Conservation (phyloP, 306 rosid genomes). For the Dryas octopetala region DNA sequence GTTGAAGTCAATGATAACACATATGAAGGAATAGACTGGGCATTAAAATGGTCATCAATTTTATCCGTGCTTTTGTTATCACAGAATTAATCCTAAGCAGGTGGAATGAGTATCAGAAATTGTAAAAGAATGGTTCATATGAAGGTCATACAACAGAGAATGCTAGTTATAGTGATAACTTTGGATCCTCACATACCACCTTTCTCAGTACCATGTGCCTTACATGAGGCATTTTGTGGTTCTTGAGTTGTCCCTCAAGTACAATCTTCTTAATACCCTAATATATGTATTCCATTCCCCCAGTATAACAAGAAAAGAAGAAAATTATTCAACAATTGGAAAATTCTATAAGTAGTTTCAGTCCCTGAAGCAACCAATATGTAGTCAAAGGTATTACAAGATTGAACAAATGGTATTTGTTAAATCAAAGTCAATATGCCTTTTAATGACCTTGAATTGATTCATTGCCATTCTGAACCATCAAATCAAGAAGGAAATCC, state of each 20-base stretch:
- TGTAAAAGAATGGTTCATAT: background rate
- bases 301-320: conserved; percentile 4
- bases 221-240: no score
- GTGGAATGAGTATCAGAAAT: conserved; percentile 10
- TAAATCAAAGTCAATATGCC: conserved; percentile 3
- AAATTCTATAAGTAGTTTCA: conserved; percentile 1
- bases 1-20: conserved; percentile 1
- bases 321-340: background rate
- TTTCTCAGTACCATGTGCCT: no score
- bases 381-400: conserved; percentile 7
- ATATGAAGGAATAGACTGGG: background rate
- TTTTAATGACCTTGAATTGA: conserved; percentile 6
- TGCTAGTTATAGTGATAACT: no score
- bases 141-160: background rate
- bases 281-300: background rate
- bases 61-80: background rate
- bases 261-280: background rate
- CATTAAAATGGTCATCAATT: background rate
- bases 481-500: conserved; percentile 10
- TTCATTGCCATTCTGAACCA: background rate
- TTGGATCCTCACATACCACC: no score
- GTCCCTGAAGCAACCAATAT: conserved; percentile 9
- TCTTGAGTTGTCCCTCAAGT: no score
- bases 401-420: conserved; percentile 11
- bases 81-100: conserved; percentile 12